Base-by-base conservation (phyloP, 768 basidiomycete species). In the Rhizopogon roseolus region DNA sequence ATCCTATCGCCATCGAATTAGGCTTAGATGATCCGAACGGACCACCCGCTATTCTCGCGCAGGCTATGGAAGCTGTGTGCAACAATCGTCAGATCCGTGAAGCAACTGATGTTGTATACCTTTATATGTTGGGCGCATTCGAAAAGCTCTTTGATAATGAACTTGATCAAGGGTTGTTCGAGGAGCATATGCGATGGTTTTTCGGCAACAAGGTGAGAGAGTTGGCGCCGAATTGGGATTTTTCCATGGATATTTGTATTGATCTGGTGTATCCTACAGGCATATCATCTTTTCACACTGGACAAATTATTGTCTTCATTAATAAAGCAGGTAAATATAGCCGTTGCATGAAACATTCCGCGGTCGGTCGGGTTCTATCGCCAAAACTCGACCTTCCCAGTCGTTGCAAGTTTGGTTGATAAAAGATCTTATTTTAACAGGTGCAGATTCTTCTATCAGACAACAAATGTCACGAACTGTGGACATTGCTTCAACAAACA, bases 131-230 rank as follows among this genome's bases (percentile, higher is more conserved):
- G 34, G 90, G 87, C 54, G 88, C 91, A 9, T 93, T 91, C 67
- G 96, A 98, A 71, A 91, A 90, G 76, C 69, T 96, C 40, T 98
- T 98, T 65, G 93, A 93, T 62, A 87, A 82, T 57, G 95, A 98
- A 65, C 77, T 98, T 55, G 97, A 98, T 68, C 90, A 88, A 65
- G 73, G 80, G n/a, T 83, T 85, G 19, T 98, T 94, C 62, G 96
- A 98, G 68, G 97, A 98, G 67, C 91, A 93, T 64, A 84, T 98
- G 84, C 76, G 97, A 58, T 91, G 92, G 82, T 90, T 95, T 73
- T 94, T 93, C 73, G 90, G 91, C 32, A 92, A 84, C 56, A 87
- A 86, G 80, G 88, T 88, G 69, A 57, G 77, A 50, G 45, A 40
- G 14, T 5, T n/a, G 14, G 37, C 40, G 38, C 28, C 32, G 41